These are phyloP conservation scores for Juglanconis oblonga DNA, from an alignment of 2,329 filamentous ascomycete genomes.

Conservation along the genomic window DNA sequence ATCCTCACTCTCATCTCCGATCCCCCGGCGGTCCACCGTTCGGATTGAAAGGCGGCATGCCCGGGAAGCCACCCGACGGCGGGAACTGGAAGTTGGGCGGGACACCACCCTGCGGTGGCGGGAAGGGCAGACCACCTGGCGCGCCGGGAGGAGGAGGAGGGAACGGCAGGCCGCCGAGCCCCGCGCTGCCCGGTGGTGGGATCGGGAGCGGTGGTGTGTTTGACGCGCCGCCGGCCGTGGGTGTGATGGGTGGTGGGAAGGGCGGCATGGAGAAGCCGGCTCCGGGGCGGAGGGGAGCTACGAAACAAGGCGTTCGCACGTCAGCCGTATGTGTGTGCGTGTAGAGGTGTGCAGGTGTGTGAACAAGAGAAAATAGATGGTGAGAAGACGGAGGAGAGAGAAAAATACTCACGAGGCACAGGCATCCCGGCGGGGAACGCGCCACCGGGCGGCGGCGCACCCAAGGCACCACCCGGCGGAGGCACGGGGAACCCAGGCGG, in stretches of 20 bases:
- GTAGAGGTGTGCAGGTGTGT: not conserved
- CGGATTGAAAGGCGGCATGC: slow-evolving; percentile 38
- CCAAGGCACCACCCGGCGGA: slow-evolving; percentile 7
- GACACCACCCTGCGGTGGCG: slow-evolving; percentile 24
- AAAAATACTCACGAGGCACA: slow-evolving; percentile 12
- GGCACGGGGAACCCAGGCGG: slow-evolving; percentile 24
- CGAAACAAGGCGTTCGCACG: not conserved
- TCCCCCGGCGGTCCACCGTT: slow-evolving; percentile 38
- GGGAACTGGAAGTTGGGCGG: slow-evolving; percentile 52
- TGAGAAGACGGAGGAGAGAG: slow-evolving; percentile 15
- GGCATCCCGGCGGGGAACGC: slow-evolving; percentile 7
- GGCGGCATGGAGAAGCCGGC: slow-evolving; percentile 34
- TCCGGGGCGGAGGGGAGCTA: slow-evolving; percentile 17
- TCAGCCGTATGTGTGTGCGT: not conserved
- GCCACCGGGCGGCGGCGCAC: slow-evolving; percentile 5
- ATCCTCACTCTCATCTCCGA: slow-evolving; percentile 29
- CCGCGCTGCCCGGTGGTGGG: slow-evolving; percentile 34
- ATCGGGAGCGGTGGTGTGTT: slow-evolving; percentile 30
- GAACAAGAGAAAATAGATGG: not conserved
- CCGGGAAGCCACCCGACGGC: slow-evolving; percentile 31
- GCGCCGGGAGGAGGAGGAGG: slow-evolving; percentile 41
- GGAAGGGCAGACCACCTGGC: slow-evolving; percentile 25
- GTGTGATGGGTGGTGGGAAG: slow-evolving; percentile 22
- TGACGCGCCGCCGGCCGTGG: slow-evolving; percentile 4
- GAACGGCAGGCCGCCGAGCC: slow-evolving; percentile 41